Conservation (phyloP, 1,284 basidiomycete species). For the Moesziomyces parantarcticus region DNA sequence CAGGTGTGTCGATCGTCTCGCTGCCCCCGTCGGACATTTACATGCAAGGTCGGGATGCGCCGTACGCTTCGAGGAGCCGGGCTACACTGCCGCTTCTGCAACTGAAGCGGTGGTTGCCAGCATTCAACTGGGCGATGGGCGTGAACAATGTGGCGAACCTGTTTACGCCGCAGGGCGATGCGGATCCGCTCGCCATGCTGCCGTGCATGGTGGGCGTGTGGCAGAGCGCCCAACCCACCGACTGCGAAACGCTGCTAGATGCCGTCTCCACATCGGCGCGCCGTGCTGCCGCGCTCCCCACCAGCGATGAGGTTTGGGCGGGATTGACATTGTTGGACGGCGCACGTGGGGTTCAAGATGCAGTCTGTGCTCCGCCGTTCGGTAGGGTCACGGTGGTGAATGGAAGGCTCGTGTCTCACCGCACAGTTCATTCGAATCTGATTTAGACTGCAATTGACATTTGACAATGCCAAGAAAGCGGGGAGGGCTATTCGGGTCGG, state of each 20-base stretch:
- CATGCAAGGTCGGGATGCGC: constrained; percentile 41
- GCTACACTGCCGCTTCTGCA: constrained; percentile 32
- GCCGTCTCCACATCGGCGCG: constrained; percentile 9
- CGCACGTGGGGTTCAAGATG: constrained; percentile 6
- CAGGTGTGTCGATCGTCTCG: constrained; percentile 26
- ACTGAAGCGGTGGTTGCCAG: not conserved
- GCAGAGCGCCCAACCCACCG: constrained; percentile 28
- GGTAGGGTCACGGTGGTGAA: constrained; percentile 18
- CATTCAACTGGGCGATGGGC: constrained; percentile 24
- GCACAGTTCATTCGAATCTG: constrained; percentile 9
- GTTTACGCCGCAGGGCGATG: constrained; percentile 53
- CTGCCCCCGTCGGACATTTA: constrained; percentile 43
- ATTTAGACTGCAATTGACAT: not conserved
- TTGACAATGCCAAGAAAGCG: not conserved
- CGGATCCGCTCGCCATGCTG: constrained; percentile 42
- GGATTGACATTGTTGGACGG: constrained; percentile 22
- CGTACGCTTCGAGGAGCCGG: constrained; percentile 22
- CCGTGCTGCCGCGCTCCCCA: constrained; percentile 4
- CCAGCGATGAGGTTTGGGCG: too few species aligned
- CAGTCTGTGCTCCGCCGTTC: constrained; percentile 17
- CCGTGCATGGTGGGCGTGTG: constrained; percentile 41
- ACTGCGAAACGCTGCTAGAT: constrained; percentile 18
- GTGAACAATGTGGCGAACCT: constrained; percentile 52
- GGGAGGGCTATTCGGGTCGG: not conserved
- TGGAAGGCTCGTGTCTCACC: constrained; percentile 5